Conservation (phyloP, 495 filamentous ascomycete genomes). For the Penicillium salamii region DNA sequence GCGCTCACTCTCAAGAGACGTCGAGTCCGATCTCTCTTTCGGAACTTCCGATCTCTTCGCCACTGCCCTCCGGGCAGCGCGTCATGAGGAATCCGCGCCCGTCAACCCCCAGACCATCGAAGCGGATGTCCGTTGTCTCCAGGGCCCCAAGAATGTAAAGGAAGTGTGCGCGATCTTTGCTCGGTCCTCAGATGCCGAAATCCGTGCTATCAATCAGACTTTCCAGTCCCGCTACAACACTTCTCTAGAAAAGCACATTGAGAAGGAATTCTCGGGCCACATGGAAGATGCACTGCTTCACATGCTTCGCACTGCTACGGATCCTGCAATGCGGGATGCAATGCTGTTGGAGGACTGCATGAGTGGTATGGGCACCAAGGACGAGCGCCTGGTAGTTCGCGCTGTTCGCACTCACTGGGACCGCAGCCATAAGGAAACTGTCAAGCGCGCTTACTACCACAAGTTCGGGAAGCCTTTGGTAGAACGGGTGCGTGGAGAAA, state of each 20-base stretch:
- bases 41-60: slow-evolving; percentile 82
- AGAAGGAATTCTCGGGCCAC: slow-evolving; percentile 82
- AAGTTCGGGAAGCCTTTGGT: slow-evolving; percentile 60
- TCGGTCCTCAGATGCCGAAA: slow-evolving; percentile 68
- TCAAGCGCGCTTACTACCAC: slow-evolving; percentile 69
- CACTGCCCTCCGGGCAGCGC: slow-evolving; percentile 66
- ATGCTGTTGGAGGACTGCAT: slow-evolving; percentile 77
- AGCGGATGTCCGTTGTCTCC: slow-evolving; percentile 66
- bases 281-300: slow-evolving; percentile 83
- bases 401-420: slow-evolving; percentile 82
- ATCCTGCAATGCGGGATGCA: slow-evolving; percentile 81
- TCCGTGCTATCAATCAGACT: slow-evolving; percentile 71
- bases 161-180: slow-evolving; percentile 75
- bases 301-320: slow-evolving; percentile 71
- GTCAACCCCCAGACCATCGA: slow-evolving; percentile 67
- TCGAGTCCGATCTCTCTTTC: slow-evolving; percentile 74
- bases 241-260: slow-evolving; percentile 67
- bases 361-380: slow-evolving; percentile 84
- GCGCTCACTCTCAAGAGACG: slow-evolving; percentile 60
- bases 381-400: slow-evolving; percentile 69
- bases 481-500: slow-evolving; percentile 71
- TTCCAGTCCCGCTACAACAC: slow-evolving; percentile 66
- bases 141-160: slow-evolving; percentile 65
- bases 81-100: slow-evolving; percentile 72
- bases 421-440: slow-evolving; percentile 61